These are phyloP conservation scores for Capillidium heterosporum DNA, from an alignment of 371 early-diverging fungal species.

Conservation along the genomic window DNA sequence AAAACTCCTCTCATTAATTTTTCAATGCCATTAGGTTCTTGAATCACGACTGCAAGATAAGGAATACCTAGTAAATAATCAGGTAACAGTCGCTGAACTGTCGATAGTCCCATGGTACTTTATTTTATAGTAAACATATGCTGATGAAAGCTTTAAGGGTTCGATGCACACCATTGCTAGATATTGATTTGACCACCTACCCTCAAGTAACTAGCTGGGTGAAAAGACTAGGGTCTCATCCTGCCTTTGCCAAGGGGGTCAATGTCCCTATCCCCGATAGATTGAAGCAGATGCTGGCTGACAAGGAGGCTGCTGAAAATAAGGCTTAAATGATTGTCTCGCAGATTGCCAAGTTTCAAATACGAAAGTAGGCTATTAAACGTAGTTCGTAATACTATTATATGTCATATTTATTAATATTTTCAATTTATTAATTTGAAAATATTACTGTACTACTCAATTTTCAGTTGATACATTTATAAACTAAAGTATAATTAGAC, in stretches of 20 bases:
- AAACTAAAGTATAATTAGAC: too few relatives aligned
- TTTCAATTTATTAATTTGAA: too few relatives aligned
- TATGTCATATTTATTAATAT: too few relatives aligned
- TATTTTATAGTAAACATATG: neutral
- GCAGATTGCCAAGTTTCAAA: too few relatives aligned
- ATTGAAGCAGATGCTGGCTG: neutral
- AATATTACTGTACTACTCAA: too few relatives aligned
- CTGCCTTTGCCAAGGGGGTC: conserved; percentile 3
- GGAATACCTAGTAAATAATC: conserved; percentile 15
- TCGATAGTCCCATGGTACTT: neutral
- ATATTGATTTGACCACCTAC: neutral
- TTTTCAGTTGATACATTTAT: too few relatives aligned
- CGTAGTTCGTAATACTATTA: too few relatives aligned
- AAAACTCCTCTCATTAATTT: neutral
- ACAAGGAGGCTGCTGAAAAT: neutral
- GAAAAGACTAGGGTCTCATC: neutral
- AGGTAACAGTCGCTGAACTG: conserved; percentile 1
- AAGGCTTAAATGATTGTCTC: too few relatives aligned
- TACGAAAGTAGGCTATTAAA: too few relatives aligned
- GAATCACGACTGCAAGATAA: conserved; percentile 8
- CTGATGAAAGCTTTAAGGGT: neutral
- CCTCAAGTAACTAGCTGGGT: conserved; percentile 8
- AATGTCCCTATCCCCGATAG: conserved; percentile 5
- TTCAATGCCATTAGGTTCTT: conserved; percentile 5
- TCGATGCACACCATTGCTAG: neutral